These are phyloP conservation scores for Aethionema arabicum DNA, from an alignment of 345 rosid species.

Conservation along the genomic window DNA sequence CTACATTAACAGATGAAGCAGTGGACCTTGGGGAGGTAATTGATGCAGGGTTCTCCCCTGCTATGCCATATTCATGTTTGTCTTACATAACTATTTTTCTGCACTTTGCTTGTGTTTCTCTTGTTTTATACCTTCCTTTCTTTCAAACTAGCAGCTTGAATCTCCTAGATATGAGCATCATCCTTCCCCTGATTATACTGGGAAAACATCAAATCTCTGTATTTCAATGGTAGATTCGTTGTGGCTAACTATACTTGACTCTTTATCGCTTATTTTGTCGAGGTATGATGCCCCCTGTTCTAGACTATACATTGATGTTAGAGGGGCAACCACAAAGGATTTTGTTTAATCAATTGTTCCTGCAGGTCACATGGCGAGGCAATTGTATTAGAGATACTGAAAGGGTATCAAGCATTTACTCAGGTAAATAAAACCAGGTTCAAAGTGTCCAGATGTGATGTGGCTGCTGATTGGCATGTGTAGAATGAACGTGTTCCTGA, in stretches of 20 bases:
- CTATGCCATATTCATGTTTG: slow-evolving; percentile 18
- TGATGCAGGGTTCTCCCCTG: slow-evolving; percentile 24
- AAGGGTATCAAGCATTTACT: slow-evolving; percentile 98
- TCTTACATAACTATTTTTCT: slow-evolving; percentile 7
- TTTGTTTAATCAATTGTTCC: slow-evolving; percentile 39
- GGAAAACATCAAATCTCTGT: slow-evolving; percentile 76
- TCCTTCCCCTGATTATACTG: slow-evolving; percentile 50
- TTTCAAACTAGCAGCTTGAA: slow-evolving; percentile 61
- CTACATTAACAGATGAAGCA: slow-evolving; percentile 96
- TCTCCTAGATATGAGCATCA: slow-evolving; percentile 82
- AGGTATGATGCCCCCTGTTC: slow-evolving; percentile 52
- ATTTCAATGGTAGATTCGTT: slow-evolving; percentile 89
- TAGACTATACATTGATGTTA: slow-evolving; percentile 22
- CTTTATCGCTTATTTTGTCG: slow-evolving; percentile 86
- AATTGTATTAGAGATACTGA: slow-evolving; percentile 88
- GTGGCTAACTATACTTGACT: slow-evolving; percentile 97
- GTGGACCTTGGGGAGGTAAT: slow-evolving; percentile 89
- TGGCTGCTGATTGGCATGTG: slow-evolving; percentile 18
- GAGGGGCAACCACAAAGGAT: slow-evolving; percentile 3
- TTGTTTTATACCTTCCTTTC: slow-evolving; percentile 28
- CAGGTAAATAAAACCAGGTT: slow-evolving; percentile 57
- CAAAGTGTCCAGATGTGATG: slow-evolving; percentile 15
- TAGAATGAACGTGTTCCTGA: slow-evolving; percentile 6
- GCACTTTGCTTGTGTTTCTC: slow-evolving; percentile 14
- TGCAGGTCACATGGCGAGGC: slow-evolving; percentile 99